Percentiles rank a stretch among this genome's conserved stretches.
phyloP scores from a whole-genome alignment of 768 basidiomycete species.

The Phallus indusiatus region DNA sequence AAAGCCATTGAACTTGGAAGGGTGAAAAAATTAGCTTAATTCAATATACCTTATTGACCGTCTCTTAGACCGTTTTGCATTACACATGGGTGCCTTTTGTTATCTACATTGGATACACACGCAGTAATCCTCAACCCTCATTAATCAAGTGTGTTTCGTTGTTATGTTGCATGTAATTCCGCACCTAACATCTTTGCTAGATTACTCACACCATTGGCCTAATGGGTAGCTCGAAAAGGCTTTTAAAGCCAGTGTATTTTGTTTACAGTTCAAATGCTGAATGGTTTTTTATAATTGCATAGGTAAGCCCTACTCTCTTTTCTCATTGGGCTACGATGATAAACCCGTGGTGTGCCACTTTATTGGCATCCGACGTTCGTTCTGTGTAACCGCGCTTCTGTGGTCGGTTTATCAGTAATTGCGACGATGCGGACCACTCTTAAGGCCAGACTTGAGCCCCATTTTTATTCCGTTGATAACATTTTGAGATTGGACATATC shows the following conservation, averaged over 20 bases:
- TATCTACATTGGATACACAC: conserved; percentile 89
- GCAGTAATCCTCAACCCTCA: conserved; percentile 89
- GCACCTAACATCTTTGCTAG: conserved; percentile 29
- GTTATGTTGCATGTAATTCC: background rate
- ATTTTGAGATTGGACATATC: background rate
- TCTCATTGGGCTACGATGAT: conserved; percentile 22
- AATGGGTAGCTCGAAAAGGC: conserved; percentile 18
- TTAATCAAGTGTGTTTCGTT: conserved; percentile 83
- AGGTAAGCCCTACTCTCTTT: conserved; percentile 39
- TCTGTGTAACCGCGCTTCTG: conserved; percentile 38
- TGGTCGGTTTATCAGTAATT: conserved; percentile 38
- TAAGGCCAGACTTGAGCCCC: conserved; percentile 91
- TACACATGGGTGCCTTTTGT: conserved; percentile 96
- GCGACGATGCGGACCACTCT: conserved; percentile 48
- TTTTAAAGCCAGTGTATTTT: too few species aligned
- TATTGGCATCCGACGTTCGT: conserved; percentile 7
- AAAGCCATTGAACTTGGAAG: conserved; percentile 75
- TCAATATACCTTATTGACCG: conserved; percentile 1
- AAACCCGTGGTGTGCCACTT: conserved; percentile 6
- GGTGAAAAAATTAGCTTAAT: conserved; percentile 40
- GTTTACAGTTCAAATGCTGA: too few species aligned
- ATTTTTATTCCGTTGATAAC: conserved; percentile 11
- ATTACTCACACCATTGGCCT: conserved; percentile 91
- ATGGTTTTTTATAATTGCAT: too few species aligned
- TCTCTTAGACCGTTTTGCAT: conserved; percentile 70